Evolutionary conservation across 2,329 filamentous ascomycete species (phyloP).

Genomic region (Hirsutella thompsonii): DNA sequence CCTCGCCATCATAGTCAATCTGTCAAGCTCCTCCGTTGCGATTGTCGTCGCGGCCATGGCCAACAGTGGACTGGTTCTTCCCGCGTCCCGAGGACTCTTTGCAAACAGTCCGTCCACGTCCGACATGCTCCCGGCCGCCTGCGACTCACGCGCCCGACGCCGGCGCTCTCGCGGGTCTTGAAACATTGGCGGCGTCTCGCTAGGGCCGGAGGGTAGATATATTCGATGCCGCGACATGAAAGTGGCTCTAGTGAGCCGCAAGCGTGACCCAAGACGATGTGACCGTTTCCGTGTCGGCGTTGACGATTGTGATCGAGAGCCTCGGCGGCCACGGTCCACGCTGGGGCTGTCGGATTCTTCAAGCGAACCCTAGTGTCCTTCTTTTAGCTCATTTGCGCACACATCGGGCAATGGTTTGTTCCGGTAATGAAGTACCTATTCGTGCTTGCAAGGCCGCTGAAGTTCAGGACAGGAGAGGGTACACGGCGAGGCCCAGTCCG

Average conservation of each 20-base stretch:
- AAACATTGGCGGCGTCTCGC: slow-evolving; percentile 2
- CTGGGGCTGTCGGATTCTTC: slow-evolving; percentile 4
- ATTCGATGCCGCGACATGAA: slow-evolving; percentile 9
- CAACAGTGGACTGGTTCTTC: slow-evolving; percentile 12
- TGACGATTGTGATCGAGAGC: slow-evolving; percentile 11
- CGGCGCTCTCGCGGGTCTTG: slow-evolving; percentile 16
- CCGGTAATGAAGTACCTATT: neutral
- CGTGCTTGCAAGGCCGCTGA: neutral
- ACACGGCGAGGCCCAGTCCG: neutral
- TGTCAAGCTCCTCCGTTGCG: slow-evolving; percentile 18
- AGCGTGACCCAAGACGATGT: slow-evolving; percentile 9
- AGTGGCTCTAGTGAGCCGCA: slow-evolving; percentile 13
- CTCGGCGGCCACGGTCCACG: slow-evolving; percentile 5
- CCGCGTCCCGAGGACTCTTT: slow-evolving; percentile 8
- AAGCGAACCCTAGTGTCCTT: neutral
- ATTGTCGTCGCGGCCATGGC: slow-evolving; percentile 14
- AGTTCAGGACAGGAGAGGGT: slow-evolving; percentile 5
- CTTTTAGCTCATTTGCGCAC: neutral
- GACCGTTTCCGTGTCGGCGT: slow-evolving; percentile 11
- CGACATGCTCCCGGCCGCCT: slow-evolving; percentile 11
- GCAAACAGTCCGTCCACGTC: slow-evolving; percentile 7
- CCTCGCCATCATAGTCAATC: slow-evolving; percentile 15
- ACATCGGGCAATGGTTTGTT: neutral
- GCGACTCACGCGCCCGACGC: slow-evolving; percentile 16
- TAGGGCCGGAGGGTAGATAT: slow-evolving; percentile 4